Conservation (phyloP, 495 filamentous ascomycete genomes). For the Penicillium angulare region DNA sequence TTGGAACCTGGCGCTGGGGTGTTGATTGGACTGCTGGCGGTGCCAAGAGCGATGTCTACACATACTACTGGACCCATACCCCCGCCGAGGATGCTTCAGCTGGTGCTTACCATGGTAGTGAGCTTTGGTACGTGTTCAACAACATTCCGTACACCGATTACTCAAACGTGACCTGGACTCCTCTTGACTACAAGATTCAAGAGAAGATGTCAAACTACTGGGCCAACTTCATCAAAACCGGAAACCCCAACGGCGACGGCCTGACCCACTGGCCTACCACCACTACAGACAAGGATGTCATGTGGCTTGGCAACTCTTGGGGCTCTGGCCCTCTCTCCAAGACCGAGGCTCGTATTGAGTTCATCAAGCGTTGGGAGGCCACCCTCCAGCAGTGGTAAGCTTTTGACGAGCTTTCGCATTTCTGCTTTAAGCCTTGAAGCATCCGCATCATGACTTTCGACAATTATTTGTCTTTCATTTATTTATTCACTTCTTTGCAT, state of each 20-base stretch:
- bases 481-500: no score
- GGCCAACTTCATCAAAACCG: constrained; percentile 24
- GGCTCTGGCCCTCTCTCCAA: neutral
- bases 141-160: constrained; percentile 21
- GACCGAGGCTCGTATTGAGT: neutral
- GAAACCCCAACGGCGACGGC: constrained; percentile 20
- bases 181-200: constrained; percentile 13
- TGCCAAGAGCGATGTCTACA: constrained; percentile 17
- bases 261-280: neutral
- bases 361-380: neutral
- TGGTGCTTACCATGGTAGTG: constrained; percentile 18
- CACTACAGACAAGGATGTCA: neutral
- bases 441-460: no score
- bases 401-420: no score
- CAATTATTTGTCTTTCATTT: no score
- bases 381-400: constrained; percentile 1
- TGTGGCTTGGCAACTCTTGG: constrained; percentile 1
- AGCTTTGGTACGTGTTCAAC: constrained; percentile 21
- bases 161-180: constrained; percentile 14
- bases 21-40: constrained; percentile 14
- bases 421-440: no score
- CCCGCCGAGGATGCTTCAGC: constrained; percentile 11
- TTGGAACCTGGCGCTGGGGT: constrained; percentile 16
- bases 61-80: constrained; percentile 14
- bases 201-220: constrained; percentile 18